Evolutionary conservation across 1,284 basidiomycete genomes (phyloP), one percentile per base, ranked within the genome.

Genomic region (Moesziomyces parantarcticus): DNA sequence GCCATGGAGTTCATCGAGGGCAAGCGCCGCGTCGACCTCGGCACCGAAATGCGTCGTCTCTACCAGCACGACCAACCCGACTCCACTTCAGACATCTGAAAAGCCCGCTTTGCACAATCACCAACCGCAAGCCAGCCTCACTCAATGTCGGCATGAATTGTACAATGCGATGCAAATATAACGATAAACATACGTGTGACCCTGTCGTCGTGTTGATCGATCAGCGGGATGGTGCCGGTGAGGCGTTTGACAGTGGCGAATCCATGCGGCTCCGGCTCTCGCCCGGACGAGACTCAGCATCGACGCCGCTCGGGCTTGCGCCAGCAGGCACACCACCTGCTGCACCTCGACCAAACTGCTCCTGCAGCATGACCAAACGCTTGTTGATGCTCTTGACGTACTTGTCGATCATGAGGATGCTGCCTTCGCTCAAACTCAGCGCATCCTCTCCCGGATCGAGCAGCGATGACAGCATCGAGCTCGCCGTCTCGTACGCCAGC

Each of bases 391-490:
- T 80, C 59, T 73, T 74, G 58, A 81, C 58, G 45, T 80, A 83
- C 59, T 77, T 80, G 49, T 81, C 79, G 44, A 83, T 76, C 47
- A 76, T 78, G 20, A 56, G 46, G n/a, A 78, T 67, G 25, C 78
- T 76, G 26, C 68, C 72, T 42, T 76, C 63, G 40, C 74, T 75
- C 21, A 82, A 57, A 16, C 74, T 75, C 60, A 79, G 48, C 8
- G 89, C 90, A 79, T 94, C 92, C 76, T 97, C 87, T 3, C 92
- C 87, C 66, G 95, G 92, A 82, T 99, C 96, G 78, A 96, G 90
- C 6, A 98, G 87, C 0, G 93, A 92, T 73, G 92, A 92, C 25
- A 99, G 86, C 82, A 95, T 92, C 91, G 93, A 96, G 20, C 97
- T 85, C 0, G 94, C 93, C 68, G 93, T 93, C 82, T 97, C 95